Evolutionary conservation across 768 basidiomycete species (phyloP).

Genomic region (Leucogyrophana mollusca): DNA sequence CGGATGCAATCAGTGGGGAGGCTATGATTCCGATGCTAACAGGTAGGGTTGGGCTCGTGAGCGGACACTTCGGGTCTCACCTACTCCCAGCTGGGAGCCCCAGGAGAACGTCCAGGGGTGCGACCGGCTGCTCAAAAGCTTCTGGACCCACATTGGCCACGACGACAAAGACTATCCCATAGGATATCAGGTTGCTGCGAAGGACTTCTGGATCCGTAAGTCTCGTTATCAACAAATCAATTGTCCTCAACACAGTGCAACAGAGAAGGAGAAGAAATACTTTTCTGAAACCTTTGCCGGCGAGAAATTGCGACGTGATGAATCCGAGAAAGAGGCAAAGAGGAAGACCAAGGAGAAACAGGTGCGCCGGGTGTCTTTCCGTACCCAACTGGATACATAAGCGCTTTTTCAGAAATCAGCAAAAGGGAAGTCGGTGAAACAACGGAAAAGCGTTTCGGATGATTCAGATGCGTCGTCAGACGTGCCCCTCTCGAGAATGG

Average conservation of each 20-base stretch:
- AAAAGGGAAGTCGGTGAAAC: conserved; percentile 7
- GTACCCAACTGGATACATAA: not conserved
- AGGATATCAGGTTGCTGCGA: conserved; percentile 45
- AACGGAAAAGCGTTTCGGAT: conserved; percentile 4
- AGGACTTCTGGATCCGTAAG: conserved; percentile 58
- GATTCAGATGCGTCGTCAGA: conserved; percentile 11
- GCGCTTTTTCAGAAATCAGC: conserved; percentile 12
- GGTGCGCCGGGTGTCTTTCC: not conserved
- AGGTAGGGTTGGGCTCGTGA: conserved; percentile 38
- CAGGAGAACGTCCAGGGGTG: conserved; percentile 56
- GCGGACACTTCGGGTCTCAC: not conserved
- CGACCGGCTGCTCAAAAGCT: conserved; percentile 56
- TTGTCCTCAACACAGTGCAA: not conserved
- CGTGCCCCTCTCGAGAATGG: not conserved
- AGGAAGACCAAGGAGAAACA: conserved; percentile 22
- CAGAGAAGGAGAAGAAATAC: conserved; percentile 40
- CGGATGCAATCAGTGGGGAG: conserved; percentile 55
- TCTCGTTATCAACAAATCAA: not conserved
- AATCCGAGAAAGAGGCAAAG: conserved; percentile 11
- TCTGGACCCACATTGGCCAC: conserved; percentile 59
- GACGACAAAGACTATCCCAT: conserved; percentile 54
- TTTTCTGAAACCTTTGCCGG: conserved; percentile 30
- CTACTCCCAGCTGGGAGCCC: conserved; percentile 66
- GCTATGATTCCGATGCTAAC: conserved; percentile 54
- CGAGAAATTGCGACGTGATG: conserved; percentile 11